phyloP scores from a whole-genome alignment of 2,329 filamentous ascomycete genomes.

The Diaporthe citri region DNA sequence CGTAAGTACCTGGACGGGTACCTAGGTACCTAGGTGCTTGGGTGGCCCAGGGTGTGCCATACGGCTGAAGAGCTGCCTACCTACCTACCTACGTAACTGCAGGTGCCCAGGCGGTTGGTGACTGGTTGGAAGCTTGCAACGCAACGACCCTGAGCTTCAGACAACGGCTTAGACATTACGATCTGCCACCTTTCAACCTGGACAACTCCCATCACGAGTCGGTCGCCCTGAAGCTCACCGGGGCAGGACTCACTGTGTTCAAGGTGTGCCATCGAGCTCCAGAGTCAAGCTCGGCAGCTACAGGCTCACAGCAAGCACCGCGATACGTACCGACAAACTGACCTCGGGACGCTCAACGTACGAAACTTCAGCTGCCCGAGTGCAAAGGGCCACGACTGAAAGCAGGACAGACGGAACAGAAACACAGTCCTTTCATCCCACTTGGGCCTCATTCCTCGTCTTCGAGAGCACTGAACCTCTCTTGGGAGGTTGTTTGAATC shows the following conservation, averaged over 20 bases:
- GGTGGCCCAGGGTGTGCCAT: not conserved
- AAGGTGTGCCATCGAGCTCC: conserved; percentile 20
- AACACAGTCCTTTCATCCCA: not conserved
- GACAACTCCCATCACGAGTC: conserved; percentile 12
- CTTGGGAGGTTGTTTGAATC: not conserved
- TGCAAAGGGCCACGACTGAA: not conserved
- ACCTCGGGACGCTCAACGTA: not conserved
- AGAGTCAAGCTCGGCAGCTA: conserved; percentile 13
- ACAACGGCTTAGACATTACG: conserved; percentile 21
- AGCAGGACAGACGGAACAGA: not conserved
- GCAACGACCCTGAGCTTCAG: conserved; percentile 18
- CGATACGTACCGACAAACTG: conserved; percentile 21
- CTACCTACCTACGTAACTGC: conserved; percentile 9
- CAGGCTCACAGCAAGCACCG: conserved; percentile 4
- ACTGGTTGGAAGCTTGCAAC: conserved; percentile 24
- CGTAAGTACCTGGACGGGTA: not conserved
- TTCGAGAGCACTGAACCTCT: not conserved
- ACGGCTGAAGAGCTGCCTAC: conserved; percentile 21
- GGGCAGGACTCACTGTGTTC: conserved; percentile 8
- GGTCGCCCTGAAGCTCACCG: conserved; percentile 10
- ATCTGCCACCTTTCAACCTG: conserved; percentile 22
- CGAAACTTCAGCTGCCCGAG: conserved; percentile 18
- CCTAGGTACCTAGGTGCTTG: conserved; percentile 7
- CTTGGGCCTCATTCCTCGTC: not conserved
- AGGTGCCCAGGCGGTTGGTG: conserved; percentile 20